Evolutionary conservation across 1,139 yeast species (phyloP), one percentile per base, ranked within the genome.

Genomic region (Pichia cactophila): DNA sequence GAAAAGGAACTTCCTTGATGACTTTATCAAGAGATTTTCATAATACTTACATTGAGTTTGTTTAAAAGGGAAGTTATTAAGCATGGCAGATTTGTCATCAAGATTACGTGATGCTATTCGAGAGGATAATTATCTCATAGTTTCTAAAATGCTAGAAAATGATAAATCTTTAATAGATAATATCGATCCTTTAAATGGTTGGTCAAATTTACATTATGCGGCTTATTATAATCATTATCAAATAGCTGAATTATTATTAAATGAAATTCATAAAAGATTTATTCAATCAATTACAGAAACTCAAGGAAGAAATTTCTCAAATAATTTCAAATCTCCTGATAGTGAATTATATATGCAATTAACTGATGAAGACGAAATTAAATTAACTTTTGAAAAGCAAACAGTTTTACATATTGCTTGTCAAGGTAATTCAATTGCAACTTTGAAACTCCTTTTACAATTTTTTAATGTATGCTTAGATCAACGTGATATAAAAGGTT

Each of bases 121-220:
- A 7, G 76, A 77, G 48, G 95, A 94, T 37, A 85, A 86, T 57
- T 71, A 83, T 26, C 75, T 83, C 29, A 83, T 86, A 29, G 92
- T 86, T 37, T 77, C 80, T 57, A 75, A 96, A 33, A 69, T 92
- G 11, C 66, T 90, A 16, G 72, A 75, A 48, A 73, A 94, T 46
- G 86, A 77, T 60, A 96, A 97, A 0, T 86, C 82, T 38, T 71
- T 89, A 44, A 70, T 94, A 67, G 80, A 83, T 50, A 87, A 89
- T 61, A 73, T 81, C 26, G 90, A 92, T 63, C 72, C 82, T 14
- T 52, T 70, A 41, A 80, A 84, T 58, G 97, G 97, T 1, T 90
- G 97, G 97, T 75, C 86, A 41, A 86, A 88, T 47, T 72, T 90
- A 45, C 97, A 90, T 66, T 89, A 88, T 66, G 92, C 96, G 1